Evolutionary conservation across 441 rosid genomes (phyloP).

Genomic region (Isatis lusitanica): DNA sequence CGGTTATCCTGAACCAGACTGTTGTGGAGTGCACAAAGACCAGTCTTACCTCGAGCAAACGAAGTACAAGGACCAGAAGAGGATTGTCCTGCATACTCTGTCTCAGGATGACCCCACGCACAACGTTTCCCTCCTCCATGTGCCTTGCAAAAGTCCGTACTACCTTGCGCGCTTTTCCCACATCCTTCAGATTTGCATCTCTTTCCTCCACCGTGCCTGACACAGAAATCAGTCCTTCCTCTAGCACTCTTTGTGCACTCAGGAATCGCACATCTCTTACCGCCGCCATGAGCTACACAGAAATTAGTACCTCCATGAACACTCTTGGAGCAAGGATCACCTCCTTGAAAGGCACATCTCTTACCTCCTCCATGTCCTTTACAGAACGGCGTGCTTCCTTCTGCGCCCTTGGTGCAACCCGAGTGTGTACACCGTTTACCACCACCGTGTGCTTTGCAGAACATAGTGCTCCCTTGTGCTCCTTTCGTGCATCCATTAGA

Average conservation of each 20-base stretch:
- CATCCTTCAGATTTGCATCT: conserved; percentile 85
- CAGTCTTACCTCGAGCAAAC: conserved; percentile 87
- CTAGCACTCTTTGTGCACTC: conserved; percentile 97
- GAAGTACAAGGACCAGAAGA: conserved; percentile 72
- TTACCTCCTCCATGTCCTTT: conserved; percentile 99
- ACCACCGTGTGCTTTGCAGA: conserved; percentile 98
- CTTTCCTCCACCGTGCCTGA: conserved; percentile 97
- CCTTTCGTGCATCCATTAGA: conserved; percentile 81
- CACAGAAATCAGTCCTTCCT: conserved; percentile 93
- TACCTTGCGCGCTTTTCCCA: conserved; percentile 95
- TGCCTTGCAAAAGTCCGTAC: conserved; percentile 98
- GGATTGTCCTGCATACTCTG: conserved; percentile 56
- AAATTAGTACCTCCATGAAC: conserved; percentile 98
- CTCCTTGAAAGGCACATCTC: conserved; percentile 84
- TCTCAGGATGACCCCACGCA: conserved; percentile 88
- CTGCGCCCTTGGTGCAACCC: conserved; percentile 95
- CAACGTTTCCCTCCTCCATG: conserved; percentile 98
- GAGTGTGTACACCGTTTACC: conserved; percentile 84
- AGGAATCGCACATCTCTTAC: conserved; percentile 85
- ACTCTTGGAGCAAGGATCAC: conserved; percentile 84
- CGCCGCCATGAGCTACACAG: conserved; percentile 98
- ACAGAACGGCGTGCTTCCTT: conserved; percentile 96
- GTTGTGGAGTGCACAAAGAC: conserved; percentile 87
- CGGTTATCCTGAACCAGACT: conserved; percentile 85
- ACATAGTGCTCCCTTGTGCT: conserved; percentile 97